Evolutionary conservation across 805 yeast genomes (phyloP).

Genomic region (Kluyveromyces siamensis): DNA sequence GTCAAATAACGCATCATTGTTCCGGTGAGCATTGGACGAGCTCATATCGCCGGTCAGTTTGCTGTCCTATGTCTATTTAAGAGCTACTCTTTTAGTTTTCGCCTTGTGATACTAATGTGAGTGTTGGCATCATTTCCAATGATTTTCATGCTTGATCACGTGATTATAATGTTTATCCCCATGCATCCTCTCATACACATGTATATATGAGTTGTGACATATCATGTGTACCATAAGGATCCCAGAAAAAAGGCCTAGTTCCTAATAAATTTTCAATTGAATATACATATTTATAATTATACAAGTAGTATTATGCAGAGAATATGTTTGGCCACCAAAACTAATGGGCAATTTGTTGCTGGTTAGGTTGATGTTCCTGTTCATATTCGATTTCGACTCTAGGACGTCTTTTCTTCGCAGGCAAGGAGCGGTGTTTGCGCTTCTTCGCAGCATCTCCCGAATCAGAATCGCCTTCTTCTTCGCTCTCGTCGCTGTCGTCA

Average conservation of each 20-base stretch:
- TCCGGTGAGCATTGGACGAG: neutral
- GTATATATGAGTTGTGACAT: too few relatives aligned
- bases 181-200: neutral
- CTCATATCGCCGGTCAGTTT: neutral
- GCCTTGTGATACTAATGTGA: neutral
- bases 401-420: constrained; percentile 48
- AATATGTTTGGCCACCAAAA: neutral
- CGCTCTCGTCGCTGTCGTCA: constrained; percentile 25
- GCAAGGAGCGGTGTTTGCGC: constrained; percentile 29
- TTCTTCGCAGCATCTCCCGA: constrained; percentile 31
- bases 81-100: neutral
- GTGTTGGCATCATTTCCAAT: neutral
- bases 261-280: neutral
- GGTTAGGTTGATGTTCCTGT: constrained; percentile 42
- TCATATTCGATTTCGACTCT: constrained; percentile 80
- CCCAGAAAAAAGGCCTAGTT: too few relatives aligned
- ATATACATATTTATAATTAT: neutral
- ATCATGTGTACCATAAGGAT: neutral
- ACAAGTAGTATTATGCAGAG: neutral
- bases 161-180: neutral
- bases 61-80: neutral
- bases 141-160: neutral
- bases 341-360: constrained; percentile 22
- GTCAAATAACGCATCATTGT: constrained; percentile 31
- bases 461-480: constrained; percentile 31